These are phyloP conservation scores for Orbilia oligospora DNA, from an alignment of 2,329 filamentous ascomycete genomes.

Conservation along the genomic window DNA sequence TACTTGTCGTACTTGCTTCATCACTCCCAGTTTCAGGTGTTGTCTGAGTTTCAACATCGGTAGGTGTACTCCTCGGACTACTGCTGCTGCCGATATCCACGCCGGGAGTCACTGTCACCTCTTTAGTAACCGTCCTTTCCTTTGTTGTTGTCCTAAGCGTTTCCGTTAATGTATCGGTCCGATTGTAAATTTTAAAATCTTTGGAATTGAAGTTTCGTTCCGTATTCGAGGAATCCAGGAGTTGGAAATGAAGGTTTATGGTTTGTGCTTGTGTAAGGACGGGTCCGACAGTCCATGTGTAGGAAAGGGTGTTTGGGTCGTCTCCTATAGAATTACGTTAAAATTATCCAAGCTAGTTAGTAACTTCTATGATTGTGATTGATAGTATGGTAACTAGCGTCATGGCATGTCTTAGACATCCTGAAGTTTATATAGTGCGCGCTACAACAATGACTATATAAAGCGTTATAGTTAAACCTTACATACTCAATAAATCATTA, in stretches of 20 bases:
- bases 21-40: neutral
- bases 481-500: slow-evolving; percentile 32
- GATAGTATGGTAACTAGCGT: neutral
- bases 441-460: too few species aligned
- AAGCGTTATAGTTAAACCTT: neutral
- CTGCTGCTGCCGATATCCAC: neutral
- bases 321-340: neutral
- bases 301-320: slow-evolving; percentile 4
- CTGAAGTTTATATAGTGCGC: too few species aligned
- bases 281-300: slow-evolving; percentile 29
- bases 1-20: neutral
- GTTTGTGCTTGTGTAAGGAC: slow-evolving; percentile 32
- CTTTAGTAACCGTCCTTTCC: slow-evolving; percentile 28
- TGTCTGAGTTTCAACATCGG: neutral
- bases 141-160: slow-evolving; percentile 15
- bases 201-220: slow-evolving; percentile 37
- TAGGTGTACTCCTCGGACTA: slow-evolving; percentile 14
- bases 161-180: slow-evolving; percentile 27
- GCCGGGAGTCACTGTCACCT: slow-evolving; percentile 25
- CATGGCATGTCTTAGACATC: neutral
- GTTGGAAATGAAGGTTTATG: slow-evolving; percentile 43
- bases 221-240: slow-evolving; percentile 18
- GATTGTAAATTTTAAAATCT: slow-evolving; percentile 42
- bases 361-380: neutral
- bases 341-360: neutral